Evolutionary conservation across 208 protist genomes (phyloP), one percentile per base, ranked within the genome.

Genomic region (Porcisia hertigi): DNA sequence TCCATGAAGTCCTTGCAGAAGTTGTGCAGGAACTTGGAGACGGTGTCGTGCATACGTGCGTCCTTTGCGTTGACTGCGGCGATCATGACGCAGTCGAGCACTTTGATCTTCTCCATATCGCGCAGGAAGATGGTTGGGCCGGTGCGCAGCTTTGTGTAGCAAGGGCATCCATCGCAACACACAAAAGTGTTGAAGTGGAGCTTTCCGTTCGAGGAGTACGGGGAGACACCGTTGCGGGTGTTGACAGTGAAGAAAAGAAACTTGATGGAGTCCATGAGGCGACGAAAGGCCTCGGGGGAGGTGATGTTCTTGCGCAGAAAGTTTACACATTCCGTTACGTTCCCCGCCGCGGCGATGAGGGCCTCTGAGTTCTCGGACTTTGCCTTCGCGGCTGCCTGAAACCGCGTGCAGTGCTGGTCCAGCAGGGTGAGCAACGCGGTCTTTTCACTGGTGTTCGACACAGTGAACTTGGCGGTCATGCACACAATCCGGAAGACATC

Each of bases 51-150:
- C 63, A 92, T 72, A 47, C 81, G 73, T 16, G 39, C 76, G 63
- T 93, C 80, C 55, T 88, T 82, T 16, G 91, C 77, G 59, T 90
- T 90, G 30, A 92, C 83, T 4, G 91, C 87, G 75, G 82, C 86
- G 59, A 95, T 93, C 60, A 92, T 84, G n/a, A 92, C 66, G 70
- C 85, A 92, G 76, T 95, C 91, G 60, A 95, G 85, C 45, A 95
- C 83, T 71, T 95, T 95, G 67, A 81, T 87, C 76, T 92, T 92
- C 69, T 95, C 88, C 64, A 95, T 82, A 69, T 90, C 86, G 63
- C 82, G 79, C 70, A 93, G 83, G 75, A 92, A 93, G n/a, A 93
- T 57, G 16, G 91, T 92, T 66, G 83, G 83, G 45, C 76, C 80
- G n/a, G 73, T 82, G 70, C 82, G 82, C 41, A 95, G 80, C 55